Base-by-base conservation (phyloP, 2,329 filamentous ascomycete species). In the Xenosphaeropsis pyriputrescens region DNA sequence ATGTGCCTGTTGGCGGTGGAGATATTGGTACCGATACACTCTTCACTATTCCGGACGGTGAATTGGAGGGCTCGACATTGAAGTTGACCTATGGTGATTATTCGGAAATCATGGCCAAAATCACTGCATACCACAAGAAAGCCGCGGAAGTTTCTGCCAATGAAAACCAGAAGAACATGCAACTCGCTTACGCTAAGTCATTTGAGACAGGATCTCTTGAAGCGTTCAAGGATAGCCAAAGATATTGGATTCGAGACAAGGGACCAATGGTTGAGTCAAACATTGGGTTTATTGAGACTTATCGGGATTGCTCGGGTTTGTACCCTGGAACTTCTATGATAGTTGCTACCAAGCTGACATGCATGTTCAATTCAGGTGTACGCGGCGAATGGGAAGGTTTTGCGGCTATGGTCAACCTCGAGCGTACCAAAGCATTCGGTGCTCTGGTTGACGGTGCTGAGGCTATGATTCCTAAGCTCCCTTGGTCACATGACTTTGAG, bases 401-500 rank as follows among this genome's bases (percentile, higher is more conserved):
- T 53, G 82, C 81, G 34, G 80, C 81, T 34, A 72, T 84, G 58
- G 80, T 96, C 34, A 96, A 96, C 60, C 68, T 89, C 52, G 89
- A 95, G 57, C 78, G 89, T 15, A 98, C 89, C 1, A 73, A 72
- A 41, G 85, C 88, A 1, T 96, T 96, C 53, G 81, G 80, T 6
- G 79, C 82, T 47, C 72, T 96, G 1, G 91, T 96, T 4, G 70
- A 78, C 15, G 78, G 78, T 18, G 88, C 91, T 0, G 81, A 86
- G 9, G 65, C 67, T 34, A 78, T 94, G 54, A 95, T 98, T 37
- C 85, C 86, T 6, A 75, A 93, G 44, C 65, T 98, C 12, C 91
- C 91, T 0, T 98, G 91, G 91, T 65, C 68, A 29, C 71, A 73
- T 34, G 82, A 85, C 1, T 98, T 96, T 47, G 91, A 98, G 56